phyloP scores from a whole-genome alignment of 106 monocot genomes.

The Dendrobium nobile region DNA sequence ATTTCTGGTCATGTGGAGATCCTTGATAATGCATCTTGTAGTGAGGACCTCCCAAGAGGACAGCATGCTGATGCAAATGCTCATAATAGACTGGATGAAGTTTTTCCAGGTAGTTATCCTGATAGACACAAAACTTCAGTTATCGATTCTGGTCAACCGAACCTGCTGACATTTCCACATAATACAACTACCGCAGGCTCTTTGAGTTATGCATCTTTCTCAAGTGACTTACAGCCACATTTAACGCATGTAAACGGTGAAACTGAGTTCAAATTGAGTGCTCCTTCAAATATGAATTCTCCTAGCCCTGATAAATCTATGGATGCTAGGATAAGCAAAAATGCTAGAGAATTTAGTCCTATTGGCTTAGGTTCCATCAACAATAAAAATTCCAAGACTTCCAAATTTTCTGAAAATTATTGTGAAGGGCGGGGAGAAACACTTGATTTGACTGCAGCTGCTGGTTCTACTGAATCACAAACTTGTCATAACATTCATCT shows the following conservation, averaged over 20 bases:
- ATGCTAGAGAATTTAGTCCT: not conserved
- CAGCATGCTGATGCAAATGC: not conserved
- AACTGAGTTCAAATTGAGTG: not conserved
- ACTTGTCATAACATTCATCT: not conserved
- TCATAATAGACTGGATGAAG: not conserved
- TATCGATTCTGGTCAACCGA: not conserved
- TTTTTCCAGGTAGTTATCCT: not conserved
- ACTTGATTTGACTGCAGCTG: not conserved
- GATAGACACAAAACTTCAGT: not conserved
- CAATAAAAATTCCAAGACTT: not conserved
- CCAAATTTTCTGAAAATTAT: not conserved
- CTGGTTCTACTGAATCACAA: slow-evolving; percentile 2
- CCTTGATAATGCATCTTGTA: slow-evolving; percentile 9
- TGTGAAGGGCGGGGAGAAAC: not conserved
- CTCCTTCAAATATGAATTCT: not conserved
- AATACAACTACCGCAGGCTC: not conserved
- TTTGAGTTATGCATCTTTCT: not conserved
- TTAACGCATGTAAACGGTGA: not conserved
- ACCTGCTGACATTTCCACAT: not conserved
- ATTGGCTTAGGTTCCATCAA: not conserved
- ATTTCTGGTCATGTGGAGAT: slow-evolving; percentile 3
- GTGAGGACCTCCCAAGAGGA: not conserved
- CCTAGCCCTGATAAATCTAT: not conserved
- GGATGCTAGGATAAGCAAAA: not conserved
- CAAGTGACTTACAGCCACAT: not conserved